These are phyloP conservation scores for Syzygium jambos DNA, from an alignment of 345 rosid genomes.

Conservation along the genomic window DNA sequence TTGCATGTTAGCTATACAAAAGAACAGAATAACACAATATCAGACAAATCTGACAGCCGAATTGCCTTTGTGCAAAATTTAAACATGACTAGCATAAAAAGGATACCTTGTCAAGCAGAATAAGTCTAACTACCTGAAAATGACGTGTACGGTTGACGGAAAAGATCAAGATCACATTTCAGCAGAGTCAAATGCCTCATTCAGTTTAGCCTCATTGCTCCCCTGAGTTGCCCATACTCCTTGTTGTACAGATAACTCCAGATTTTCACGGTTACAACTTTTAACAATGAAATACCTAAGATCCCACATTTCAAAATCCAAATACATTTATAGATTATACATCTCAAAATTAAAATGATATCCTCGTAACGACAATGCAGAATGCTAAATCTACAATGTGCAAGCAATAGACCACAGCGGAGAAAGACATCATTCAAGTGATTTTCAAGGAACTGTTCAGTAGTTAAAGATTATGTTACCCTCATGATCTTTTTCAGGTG, in stretches of 20 bases:
- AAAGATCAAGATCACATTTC: slow-evolving; percentile 90
- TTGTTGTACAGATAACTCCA: slow-evolving; percentile 97
- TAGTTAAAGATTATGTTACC: neutral
- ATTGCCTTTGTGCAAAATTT: neutral
- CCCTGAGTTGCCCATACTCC: slow-evolving; percentile 99
- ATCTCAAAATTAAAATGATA: neutral
- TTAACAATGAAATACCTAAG: slow-evolving; percentile 95
- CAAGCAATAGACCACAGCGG: neutral
- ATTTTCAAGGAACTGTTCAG: neutral
- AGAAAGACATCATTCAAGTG: neutral
- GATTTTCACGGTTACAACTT: slow-evolving; percentile 93
- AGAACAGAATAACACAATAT: neutral
- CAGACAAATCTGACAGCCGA: neutral
- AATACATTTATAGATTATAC: neutral
- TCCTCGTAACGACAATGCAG: neutral
- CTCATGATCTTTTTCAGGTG: neutral
- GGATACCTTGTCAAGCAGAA: slow-evolving; percentile 6
- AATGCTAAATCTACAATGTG: neutral
- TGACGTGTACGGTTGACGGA: slow-evolving; percentile 95
- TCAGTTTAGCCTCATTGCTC: slow-evolving; percentile 96
- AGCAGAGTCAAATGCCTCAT: slow-evolving; percentile 89
- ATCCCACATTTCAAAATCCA: slow-evolving; percentile 9
- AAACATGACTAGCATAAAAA: neutral
- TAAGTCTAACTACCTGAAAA: slow-evolving; percentile 68
- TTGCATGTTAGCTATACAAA: neutral